Evolutionary conservation across 2,329 filamentous ascomycete species (phyloP), one percentile per base, ranked within the genome.

Genomic region (Aspergillus clavatus): DNA sequence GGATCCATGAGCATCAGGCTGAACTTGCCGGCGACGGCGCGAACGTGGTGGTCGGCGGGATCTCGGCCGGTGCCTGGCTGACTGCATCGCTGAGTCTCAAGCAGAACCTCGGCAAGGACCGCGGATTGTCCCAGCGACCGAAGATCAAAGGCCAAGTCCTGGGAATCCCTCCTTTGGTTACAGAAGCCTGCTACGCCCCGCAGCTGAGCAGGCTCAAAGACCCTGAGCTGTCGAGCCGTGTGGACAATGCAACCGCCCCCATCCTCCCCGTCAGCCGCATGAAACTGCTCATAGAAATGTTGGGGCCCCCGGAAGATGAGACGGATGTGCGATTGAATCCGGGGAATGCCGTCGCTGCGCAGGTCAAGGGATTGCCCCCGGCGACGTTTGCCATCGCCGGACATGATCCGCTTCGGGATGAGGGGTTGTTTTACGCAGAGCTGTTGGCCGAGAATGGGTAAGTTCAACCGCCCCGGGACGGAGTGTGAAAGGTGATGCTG

Each of bases 61-160:
- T 75, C 5, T 78, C 75, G 0, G 74, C 75, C 0, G 76, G 76
- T 0, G 71, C 64, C 0, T 67, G 67, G 52, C 46, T 79, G 2
- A 60, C 73, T 1, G 72, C 72, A 0, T 68, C 67, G 5, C 52
- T 77, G n/a, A 54, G 62, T 0, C 50, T 62, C 2, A 66, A 70
- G 31, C 70, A 74, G 52, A 63, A 69, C 31, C 55, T 67, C 0
- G 59, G 57, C 14, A 31, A 53, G 0, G 42, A 58, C 18, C 36
- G 49, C 12, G 40, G 42, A 4, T 51, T 60, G 27, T 52, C 55
- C 1, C 38, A 47, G 12, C 45, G 52, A 12, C 56, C 61, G 0
- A 58, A 51, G 1, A 61, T 79, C 41, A 69, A 71, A 0, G 79
- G 79, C 0, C 77, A 80, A 49, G 63, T 79, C 0, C 54, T 79